These are phyloP conservation scores for Protostelium mycophagum DNA, from an alignment of 78 protist species.

Conservation along the genomic window DNA sequence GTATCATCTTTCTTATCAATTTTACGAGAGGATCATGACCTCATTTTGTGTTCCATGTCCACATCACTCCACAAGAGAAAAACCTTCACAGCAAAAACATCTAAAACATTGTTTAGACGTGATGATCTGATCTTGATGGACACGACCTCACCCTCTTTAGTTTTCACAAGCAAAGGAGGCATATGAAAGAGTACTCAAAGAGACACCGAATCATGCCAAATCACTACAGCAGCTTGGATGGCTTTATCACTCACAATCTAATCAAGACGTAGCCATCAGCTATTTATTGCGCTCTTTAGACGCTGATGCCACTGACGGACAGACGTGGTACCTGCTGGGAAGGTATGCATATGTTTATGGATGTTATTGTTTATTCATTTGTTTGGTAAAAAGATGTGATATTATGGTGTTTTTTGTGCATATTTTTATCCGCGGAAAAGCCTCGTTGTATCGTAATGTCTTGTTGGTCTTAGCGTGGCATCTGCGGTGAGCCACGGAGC, in stretches of 20 bases:
- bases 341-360: too few relatives aligned
- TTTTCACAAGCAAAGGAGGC: slow-evolving; percentile 63
- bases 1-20: slow-evolving; percentile 3
- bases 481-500: too few relatives aligned
- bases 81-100: too few relatives aligned
- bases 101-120: too few relatives aligned
- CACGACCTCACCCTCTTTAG: not conserved
- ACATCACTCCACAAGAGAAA: too few relatives aligned
- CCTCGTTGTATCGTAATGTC: too few relatives aligned
- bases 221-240: slow-evolving; percentile 79
- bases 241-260: slow-evolving; percentile 65
- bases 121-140: not conserved
- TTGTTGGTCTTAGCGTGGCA: too few relatives aligned
- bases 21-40: too few relatives aligned
- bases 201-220: slow-evolving; percentile 64
- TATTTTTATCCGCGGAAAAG: too few relatives aligned
- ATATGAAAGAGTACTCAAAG: slow-evolving; percentile 73
- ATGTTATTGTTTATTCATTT: too few relatives aligned
- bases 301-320: slow-evolving; percentile 69
- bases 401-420: not conserved
- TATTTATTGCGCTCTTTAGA: slow-evolving; percentile 55
- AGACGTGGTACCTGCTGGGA: slow-evolving; percentile 81
- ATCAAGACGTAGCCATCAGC: slow-evolving; percentile 46
- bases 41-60: too few relatives aligned
- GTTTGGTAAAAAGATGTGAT: not conserved